A percentile compares a stretch with the other conserved stretches of the same genome.
phyloP scores from a whole-genome alignment of 306 rosid species.

The Begonia loranthoides region DNA sequence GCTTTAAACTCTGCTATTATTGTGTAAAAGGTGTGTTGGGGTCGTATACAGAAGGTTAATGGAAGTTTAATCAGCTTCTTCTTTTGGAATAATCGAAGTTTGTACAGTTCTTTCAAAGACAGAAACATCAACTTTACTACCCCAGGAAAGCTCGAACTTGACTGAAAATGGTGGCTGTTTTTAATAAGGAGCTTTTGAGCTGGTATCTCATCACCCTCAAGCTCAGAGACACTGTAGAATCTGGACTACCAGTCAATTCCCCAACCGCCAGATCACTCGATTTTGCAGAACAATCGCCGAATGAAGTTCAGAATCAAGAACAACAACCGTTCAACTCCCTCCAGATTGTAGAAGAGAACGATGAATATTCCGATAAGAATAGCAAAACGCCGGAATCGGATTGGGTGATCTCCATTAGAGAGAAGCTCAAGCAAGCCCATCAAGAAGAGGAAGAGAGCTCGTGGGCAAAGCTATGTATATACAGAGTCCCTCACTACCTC shows the following conservation, averaged over 20 bases:
- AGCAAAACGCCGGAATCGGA: conserved; percentile 33
- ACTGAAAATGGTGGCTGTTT: conserved; percentile 69
- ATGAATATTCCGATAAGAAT: background rate
- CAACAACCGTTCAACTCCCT: conserved; percentile 36
- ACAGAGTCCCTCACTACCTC: conserved; percentile 59
- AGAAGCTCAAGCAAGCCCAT: conserved; percentile 54
- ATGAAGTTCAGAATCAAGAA: conserved; percentile 22
- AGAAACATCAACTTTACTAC: too few relatives aligned
- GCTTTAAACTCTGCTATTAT: too few relatives aligned
- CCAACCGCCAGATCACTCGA: conserved; percentile 20
- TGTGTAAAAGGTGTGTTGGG: too few relatives aligned
- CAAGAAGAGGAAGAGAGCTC: conserved; percentile 61
- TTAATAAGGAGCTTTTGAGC: conserved; percentile 68
- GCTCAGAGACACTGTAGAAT: conserved; percentile 64
- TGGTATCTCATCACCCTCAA: conserved; percentile 86
- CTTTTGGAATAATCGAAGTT: too few relatives aligned
- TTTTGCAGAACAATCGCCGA: conserved; percentile 17
- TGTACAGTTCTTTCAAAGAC: too few relatives aligned
- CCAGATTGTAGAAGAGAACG: conserved; percentile 21
- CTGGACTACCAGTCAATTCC: conserved; percentile 30
- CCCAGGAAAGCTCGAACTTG: too few relatives aligned
- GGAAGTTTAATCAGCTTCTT: too few relatives aligned
- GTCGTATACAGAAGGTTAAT: too few relatives aligned
- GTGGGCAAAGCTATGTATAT: conserved; percentile 61
- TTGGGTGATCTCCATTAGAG: conserved; percentile 61